Base-by-base conservation (phyloP, 2,329 filamentous ascomycete genomes). In the Colletotrichum salicis region DNA sequence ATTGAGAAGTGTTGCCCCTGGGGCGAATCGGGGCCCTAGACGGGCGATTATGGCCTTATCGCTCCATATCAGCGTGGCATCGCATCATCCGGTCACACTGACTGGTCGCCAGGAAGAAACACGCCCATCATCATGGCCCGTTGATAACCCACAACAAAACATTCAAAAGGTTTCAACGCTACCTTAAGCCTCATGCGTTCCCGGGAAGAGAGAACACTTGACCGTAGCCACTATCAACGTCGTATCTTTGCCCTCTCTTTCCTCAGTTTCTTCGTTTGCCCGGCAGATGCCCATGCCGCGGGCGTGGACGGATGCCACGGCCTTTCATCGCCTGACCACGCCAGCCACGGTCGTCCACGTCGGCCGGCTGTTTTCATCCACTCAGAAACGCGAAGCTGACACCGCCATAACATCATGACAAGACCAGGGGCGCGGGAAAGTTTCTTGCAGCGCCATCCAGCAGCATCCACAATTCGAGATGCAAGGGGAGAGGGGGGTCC, bases 271-370 rank as follows among this genome's bases (percentile, higher is more conserved):
- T 0, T 41, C 37, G 37, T 41, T 33, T 15, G 41, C 64, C 65
- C 65, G 65, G 69, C 65, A 71, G 59, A 64, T 64, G 69, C 31
- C 19, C 69, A 69, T 71, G 48, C 62, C 48, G n/a, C 52, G 59
- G 64, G 24, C 65, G 37, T 33, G 63, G 65, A 59, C 58, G 35
- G 69, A 58, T 55, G 65, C 24, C 37, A 31, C 45, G 48, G 65
- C 41, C 58, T 62, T 64, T 31, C 33, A 56, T 71, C 59, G 65
- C 55, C 57, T 64, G 59, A 71, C 65, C 70, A 33, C 37, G 65
- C 70, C 70, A 71, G 70, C 65, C 65, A 69, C 65, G 54, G 35
- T 45, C 58, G 52, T 64, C 70, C 70, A 70, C 70, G 70, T 69
- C 65, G 70, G 13, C 61, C 60, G 45, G 54, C 65, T 60, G 70